Conservation (phyloP, 2,329 filamentous ascomycete genomes). For the Penicillium paneum region DNA sequence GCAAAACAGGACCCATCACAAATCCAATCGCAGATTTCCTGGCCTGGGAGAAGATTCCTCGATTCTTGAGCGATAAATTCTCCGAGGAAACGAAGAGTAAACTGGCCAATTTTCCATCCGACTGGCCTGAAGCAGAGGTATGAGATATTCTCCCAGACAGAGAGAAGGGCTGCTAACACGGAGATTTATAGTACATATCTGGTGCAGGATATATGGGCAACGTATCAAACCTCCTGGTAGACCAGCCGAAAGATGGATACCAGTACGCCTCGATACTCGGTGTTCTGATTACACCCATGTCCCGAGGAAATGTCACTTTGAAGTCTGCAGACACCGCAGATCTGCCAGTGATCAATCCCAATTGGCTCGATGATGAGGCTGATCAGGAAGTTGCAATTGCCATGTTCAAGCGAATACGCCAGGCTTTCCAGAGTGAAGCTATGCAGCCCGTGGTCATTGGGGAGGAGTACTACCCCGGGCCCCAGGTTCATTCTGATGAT, state of each 20-base stretch:
- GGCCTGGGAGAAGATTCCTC: conserved; percentile 36
- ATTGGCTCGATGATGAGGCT: conserved; percentile 42
- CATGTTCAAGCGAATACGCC: conserved; percentile 43
- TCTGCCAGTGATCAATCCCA: conserved; percentile 47
- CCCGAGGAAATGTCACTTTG: conserved; percentile 47
- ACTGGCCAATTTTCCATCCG: conserved; percentile 26
- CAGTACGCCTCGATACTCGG: conserved; percentile 28
- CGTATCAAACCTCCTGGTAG: conserved; percentile 15
- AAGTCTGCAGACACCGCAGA: conserved; percentile 24
- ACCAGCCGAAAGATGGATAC: conserved; percentile 22
- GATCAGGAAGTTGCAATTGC: conserved; percentile 48
- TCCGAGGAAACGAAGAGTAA: conserved; percentile 14
- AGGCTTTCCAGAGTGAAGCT: conserved; percentile 32
- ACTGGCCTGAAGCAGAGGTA: conserved; percentile 41
- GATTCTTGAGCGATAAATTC: conserved; percentile 18
- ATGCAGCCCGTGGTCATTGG: conserved; percentile 34
- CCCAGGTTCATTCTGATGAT: conserved; percentile 38
- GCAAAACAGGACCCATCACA: conserved; percentile 24
- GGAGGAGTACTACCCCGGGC: conserved; percentile 39
- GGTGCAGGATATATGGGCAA: conserved; percentile 26
- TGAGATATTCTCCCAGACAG: background rate
- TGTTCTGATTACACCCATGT: conserved; percentile 34
- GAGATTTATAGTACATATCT: conserved; percentile 22
- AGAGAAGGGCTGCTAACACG: background rate
- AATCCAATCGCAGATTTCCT: conserved; percentile 27